Base-by-base conservation (phyloP, 176 grass and related monocot genomes). In the Triticum turgidum region DNA sequence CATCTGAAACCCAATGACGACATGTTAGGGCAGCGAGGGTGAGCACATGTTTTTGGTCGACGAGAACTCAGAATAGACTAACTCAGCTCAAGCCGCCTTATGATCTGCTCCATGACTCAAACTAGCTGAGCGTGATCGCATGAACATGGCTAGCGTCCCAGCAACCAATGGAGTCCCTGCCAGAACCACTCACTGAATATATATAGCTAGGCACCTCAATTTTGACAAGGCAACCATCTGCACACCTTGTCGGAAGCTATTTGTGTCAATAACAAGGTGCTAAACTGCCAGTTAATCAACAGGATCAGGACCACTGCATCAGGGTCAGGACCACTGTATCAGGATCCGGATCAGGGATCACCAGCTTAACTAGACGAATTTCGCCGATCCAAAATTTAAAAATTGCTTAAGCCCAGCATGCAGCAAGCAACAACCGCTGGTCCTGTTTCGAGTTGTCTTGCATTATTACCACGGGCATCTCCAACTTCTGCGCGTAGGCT, bases 41-140 rank as follows among this genome's bases (percentile, higher is more conserved):
- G 10, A n/a, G 61, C 61, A 67, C 79, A 49, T 66, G 37, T 18
- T 64, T 80, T 49, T 33, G 24, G 61, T 67, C 5, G 13, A 47
- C 20, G 39, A 49, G 61, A 66, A 30, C 41, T 21, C 17, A 22
- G 79, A 81, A 49, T 65, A 51, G 63, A 81, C 1, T n/a, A 81
- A 44, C 0, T 1, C 42, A 11, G 3, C 17, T 52, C 17, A 2
- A 34, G 79, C 79, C 63, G 63, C 79, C 25, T n/a, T 7, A 24
- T 33, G 79, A 81, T 81, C 27, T 32, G 5, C 79, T 29, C 11
- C 71, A 27, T 74, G 71, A 47, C 71, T 74, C 71, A 44, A 44
- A 74, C 71, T 6, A 24, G 71, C 22, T 47, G 7, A 25, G 71
- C 12, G 25, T 1, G 39, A 74, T 68, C 4, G 72, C 12, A 75